Evolutionary conservation across 148 eudicot genomes (phyloP).

Genomic region (Linanthus parryae): DNA sequence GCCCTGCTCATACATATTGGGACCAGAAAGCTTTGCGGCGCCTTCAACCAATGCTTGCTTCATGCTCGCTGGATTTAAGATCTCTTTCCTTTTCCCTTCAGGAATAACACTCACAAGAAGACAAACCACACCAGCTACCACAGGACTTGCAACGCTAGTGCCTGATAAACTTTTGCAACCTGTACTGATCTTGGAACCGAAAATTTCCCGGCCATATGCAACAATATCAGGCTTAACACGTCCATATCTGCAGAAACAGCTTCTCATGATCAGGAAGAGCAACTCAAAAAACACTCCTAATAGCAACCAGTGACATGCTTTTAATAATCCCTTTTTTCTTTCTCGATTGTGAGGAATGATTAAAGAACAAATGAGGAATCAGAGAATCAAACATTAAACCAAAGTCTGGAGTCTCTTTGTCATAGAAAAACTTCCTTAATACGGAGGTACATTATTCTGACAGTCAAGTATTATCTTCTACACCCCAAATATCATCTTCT

Average conservation of each 20-base stretch:
- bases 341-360: no score
- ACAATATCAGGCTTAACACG: constrained; percentile 99
- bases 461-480: no score
- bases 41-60: constrained; percentile 99
- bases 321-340: no score
- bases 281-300: no score
- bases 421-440: no score
- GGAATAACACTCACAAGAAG: constrained; percentile 90
- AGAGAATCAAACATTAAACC: no score
- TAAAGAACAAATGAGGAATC: no score
- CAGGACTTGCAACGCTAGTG: constrained; percentile 99
- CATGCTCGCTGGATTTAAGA: constrained; percentile 96
- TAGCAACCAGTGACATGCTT: no score
- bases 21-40: constrained; percentile 94
- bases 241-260: constrained; percentile 62
- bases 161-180: constrained; percentile 98
- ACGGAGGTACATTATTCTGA: no score
- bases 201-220: constrained; percentile 96
- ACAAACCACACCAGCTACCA: constrained; percentile 98
- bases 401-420: no score
- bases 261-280: constrained; percentile 6
- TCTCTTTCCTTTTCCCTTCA: constrained; percentile 54
- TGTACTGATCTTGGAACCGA: constrained; percentile 96
- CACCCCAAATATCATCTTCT: no score
- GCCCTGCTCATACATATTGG: constrained; percentile 97